These are phyloP conservation scores for Scedosporium minutisporum DNA, from an alignment of 2,329 filamentous ascomycete genomes.

Conservation along the genomic window DNA sequence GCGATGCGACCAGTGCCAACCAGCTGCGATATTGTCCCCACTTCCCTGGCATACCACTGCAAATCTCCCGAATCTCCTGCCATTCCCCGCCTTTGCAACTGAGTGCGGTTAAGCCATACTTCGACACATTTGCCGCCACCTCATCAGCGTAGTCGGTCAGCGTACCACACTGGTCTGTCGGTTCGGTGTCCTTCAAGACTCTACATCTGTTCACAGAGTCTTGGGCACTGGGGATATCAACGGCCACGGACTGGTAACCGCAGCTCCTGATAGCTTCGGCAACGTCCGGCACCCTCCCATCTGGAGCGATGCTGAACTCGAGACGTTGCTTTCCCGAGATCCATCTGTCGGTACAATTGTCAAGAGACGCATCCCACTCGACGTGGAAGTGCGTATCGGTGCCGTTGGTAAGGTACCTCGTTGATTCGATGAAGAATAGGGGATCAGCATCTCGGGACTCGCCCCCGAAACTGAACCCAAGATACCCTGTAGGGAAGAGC, in stretches of 20 bases:
- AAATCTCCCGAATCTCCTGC: no score
- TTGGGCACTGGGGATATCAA: background rate
- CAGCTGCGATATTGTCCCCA: no score
- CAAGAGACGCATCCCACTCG: background rate
- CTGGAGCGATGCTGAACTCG: background rate
- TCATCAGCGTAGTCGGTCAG: no score
- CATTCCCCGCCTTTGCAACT: no score
- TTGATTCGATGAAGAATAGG: background rate
- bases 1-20: no score
- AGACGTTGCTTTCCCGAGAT: background rate
- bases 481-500: background rate
- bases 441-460: background rate
- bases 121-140: no score
- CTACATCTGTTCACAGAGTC: background rate
- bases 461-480: background rate
- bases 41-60: no score
- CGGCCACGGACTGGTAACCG: background rate
- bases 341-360: background rate
- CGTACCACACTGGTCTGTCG: no score
- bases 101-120: no score
- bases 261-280: background rate
- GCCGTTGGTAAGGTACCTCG: background rate
- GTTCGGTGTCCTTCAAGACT: no score
- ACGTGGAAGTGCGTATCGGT: background rate
- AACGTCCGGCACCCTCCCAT: background rate